A percentile compares a stretch with the other conserved stretches of the same genome.
These are phyloP conservation scores for Cichorium intybus DNA, from an alignment of 140 eudicot genomes.

Conservation along the genomic window DNA sequence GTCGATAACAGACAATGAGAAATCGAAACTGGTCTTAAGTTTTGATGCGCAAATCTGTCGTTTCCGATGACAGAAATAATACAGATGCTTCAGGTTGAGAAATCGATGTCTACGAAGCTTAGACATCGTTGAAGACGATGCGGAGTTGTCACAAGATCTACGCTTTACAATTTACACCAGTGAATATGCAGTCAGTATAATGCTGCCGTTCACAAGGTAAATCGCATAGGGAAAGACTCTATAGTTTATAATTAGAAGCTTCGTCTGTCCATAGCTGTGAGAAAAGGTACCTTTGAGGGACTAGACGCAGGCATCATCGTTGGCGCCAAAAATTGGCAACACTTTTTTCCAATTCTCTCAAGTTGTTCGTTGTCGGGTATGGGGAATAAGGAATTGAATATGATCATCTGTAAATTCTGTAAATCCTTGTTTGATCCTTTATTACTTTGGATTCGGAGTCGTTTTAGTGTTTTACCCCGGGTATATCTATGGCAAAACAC, in stretches of 20 bases:
- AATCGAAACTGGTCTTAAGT: not conserved
- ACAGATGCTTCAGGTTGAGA: conserved; percentile 25
- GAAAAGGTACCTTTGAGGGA: conserved; percentile 2
- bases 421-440: not conserved
- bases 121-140: conserved; percentile 58
- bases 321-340: conserved; percentile 25
- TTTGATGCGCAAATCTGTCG: conserved; percentile 17
- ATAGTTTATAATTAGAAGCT: not conserved
- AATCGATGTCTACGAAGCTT: conserved; percentile 39
- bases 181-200: conserved; percentile 16
- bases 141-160: conserved; percentile 34
- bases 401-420: not conserved
- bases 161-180: conserved; percentile 22
- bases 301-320: conserved; percentile 1
- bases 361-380: not conserved
- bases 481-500: too few species aligned
- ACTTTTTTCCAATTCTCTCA: conserved; percentile 1
- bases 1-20: not conserved
- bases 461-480: too few species aligned
- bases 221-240: conserved; percentile 18
- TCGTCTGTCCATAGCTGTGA: conserved; percentile 23
- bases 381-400: not conserved
- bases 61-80: conserved; percentile 2
- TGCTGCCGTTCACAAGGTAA: conserved; percentile 31
- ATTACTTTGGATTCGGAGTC: too few species aligned